Evolutionary conservation across 495 filamentous ascomycete species (phyloP).

Genomic region (Xylaria castorea): DNA sequence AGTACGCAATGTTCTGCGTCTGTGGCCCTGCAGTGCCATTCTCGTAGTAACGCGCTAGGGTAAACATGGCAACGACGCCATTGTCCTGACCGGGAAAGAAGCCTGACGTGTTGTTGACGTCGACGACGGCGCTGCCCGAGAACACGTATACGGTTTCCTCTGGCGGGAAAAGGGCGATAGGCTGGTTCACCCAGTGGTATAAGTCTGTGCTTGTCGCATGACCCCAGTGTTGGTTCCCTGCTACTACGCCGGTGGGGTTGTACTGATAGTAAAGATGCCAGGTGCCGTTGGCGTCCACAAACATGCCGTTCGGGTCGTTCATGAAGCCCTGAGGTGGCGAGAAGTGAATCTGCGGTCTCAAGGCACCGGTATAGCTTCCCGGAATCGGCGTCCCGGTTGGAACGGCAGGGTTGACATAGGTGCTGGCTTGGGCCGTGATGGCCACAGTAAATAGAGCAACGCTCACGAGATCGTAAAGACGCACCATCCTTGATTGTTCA

Average conservation of each 20-base stretch:
- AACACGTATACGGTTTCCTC: constrained; percentile 59
- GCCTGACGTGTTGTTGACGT: constrained; percentile 63
- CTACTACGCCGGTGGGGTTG: constrained; percentile 54
- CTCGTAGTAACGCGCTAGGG: constrained; percentile 47
- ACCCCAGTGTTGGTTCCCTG: constrained; percentile 62
- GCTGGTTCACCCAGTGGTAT: constrained; percentile 60
- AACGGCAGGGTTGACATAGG: constrained; percentile 43
- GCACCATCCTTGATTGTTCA: not conserved
- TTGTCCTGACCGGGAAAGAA: constrained; percentile 59
- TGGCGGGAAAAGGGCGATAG: constrained; percentile 57
- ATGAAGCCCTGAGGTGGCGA: constrained; percentile 60
- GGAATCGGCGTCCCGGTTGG: constrained; percentile 46
- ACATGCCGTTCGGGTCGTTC: constrained; percentile 67
- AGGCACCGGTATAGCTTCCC: constrained; percentile 47
- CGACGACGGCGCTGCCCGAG: constrained; percentile 59
- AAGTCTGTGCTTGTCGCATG: constrained; percentile 60
- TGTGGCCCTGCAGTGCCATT: constrained; percentile 42
- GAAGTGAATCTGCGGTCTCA: constrained; percentile 62
- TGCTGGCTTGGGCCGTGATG: not conserved
- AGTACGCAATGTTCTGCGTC: constrained; percentile 64
- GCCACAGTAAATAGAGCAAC: not conserved
- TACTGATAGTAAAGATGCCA: constrained; percentile 66
- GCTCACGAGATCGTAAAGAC: not conserved
- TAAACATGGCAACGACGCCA: constrained; percentile 64
- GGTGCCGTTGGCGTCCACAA: constrained; percentile 52